phyloP scores from a whole-genome alignment of 768 basidiomycete species.

The Agaricus blazei region DNA sequence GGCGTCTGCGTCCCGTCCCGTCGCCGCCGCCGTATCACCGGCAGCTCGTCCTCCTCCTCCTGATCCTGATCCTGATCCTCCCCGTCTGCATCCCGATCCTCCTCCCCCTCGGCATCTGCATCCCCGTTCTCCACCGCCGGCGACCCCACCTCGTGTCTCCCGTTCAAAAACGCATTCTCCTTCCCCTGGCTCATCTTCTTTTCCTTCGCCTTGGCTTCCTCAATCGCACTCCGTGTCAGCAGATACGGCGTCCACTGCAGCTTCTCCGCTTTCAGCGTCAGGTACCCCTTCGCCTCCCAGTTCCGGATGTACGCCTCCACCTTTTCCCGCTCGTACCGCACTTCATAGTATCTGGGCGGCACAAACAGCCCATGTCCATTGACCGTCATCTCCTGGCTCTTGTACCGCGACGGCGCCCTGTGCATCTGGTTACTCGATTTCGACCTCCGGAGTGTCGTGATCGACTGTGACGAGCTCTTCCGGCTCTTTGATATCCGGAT shows the following conservation, averaged over 20 bases:
- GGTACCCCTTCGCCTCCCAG: constrained; percentile 77
- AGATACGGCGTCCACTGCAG: constrained; percentile 96
- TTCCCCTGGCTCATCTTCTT: neutral
- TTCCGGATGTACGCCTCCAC: constrained; percentile 60
- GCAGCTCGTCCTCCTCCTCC: constrained; percentile 16
- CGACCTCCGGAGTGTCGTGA: constrained; percentile 1
- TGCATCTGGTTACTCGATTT: constrained; percentile 48
- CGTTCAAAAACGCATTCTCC: neutral
- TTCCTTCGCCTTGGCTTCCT: constrained; percentile 18
- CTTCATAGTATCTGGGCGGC: constrained; percentile 65
- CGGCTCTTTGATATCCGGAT: constrained; percentile 71
- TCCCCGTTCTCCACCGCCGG: too few relatives aligned
- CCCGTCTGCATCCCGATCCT: neutral
- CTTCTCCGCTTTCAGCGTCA: constrained; percentile 73
- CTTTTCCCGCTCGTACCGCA: constrained; percentile 65
- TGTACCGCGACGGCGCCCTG: constrained; percentile 42
- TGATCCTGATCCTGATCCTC: constrained; percentile 7
- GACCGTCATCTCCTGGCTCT: constrained; percentile 23
- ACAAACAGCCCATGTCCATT: constrained; percentile 47
- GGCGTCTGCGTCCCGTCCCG: constrained; percentile 10
- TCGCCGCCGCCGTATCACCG: neutral
- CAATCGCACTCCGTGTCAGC: constrained; percentile 37
- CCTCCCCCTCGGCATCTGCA: too few relatives aligned
- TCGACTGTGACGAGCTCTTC: constrained; percentile 51
- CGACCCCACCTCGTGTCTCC: too few relatives aligned